Evolutionary conservation across 495 filamentous ascomycete species (phyloP).

Genomic region (Trypethelium eluteriae): DNA sequence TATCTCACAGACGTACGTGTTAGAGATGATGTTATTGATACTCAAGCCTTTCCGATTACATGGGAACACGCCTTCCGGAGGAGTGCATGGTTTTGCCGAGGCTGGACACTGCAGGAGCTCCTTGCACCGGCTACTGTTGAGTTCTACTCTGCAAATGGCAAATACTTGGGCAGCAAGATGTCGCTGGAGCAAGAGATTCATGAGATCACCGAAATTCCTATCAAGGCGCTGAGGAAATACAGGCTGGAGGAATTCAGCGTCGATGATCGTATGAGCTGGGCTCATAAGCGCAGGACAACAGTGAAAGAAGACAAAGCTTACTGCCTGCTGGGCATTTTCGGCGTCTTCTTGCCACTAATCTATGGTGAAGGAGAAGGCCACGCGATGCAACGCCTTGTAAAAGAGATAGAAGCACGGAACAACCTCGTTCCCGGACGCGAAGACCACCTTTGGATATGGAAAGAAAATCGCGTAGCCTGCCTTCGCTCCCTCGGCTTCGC

Average conservation of each 20-base stretch:
- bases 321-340: conserved; percentile 20
- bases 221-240: neutral
- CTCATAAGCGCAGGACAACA: conserved; percentile 5
- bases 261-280: conserved; percentile 11
- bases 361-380: conserved; percentile 19
- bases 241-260: conserved; percentile 4
- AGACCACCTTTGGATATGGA: neutral
- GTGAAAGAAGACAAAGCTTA: conserved; percentile 20
- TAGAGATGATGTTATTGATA: too few relatives aligned
- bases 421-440: neutral
- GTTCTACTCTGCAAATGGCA: conserved; percentile 13
- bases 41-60: too few relatives aligned
- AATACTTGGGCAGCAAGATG: neutral
- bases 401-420: neutral
- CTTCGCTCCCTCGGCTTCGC: neutral
- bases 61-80: neutral
- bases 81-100: conserved; percentile 18
- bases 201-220: conserved; percentile 1
- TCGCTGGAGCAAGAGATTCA: neutral
- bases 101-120: conserved; percentile 17
- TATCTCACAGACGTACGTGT: too few relatives aligned
- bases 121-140: conserved; percentile 15
- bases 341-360: conserved; percentile 9
- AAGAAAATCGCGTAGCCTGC: neutral
- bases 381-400: too few relatives aligned